A percentile compares a stretch with the other conserved stretches of the same genome.
Conservation (phyloP, 2,329 filamentous ascomycete species). For the Basipetospora chlamydospora region DNA sequence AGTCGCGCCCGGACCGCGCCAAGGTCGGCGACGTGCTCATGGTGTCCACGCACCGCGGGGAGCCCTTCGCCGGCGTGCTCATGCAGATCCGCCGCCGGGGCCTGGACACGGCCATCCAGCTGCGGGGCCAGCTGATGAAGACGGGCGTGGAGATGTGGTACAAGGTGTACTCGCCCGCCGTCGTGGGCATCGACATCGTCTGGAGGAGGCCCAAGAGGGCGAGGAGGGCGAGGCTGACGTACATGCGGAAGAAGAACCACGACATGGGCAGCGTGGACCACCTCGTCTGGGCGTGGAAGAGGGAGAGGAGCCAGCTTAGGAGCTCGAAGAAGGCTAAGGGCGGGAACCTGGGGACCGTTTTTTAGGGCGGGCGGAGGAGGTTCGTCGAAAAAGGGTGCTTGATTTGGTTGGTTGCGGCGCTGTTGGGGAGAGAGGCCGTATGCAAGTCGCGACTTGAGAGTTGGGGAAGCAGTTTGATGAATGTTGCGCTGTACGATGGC, state of each 20-base stretch:
- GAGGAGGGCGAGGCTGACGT: conserved; percentile 75
- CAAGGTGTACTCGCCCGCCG: conserved; percentile 84
- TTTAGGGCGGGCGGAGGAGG: conserved; percentile 6
- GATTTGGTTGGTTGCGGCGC: too few relatives aligned
- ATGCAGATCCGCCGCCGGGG: conserved; percentile 79
- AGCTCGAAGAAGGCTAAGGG: conserved; percentile 7
- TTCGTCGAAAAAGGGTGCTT: too few relatives aligned
- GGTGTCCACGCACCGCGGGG: conserved; percentile 63
- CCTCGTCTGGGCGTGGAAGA: conserved; percentile 45
- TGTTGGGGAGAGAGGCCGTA: too few relatives aligned
- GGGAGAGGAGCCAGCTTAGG: conserved; percentile 24
- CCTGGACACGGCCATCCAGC: conserved; percentile 73
- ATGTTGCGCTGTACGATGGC: too few relatives aligned
- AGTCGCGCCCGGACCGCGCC: conserved; percentile 61
- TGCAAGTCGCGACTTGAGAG: too few relatives aligned
- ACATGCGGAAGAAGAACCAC: conserved; percentile 77
- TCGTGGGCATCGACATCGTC: conserved; percentile 85
- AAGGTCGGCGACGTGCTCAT: conserved; percentile 83
- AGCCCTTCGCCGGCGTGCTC: conserved; percentile 81
- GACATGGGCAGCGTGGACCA: conserved; percentile 78
- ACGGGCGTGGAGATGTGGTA: conserved; percentile 95
- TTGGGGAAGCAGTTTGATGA: too few relatives aligned
- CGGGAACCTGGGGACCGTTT: conserved; percentile 9
- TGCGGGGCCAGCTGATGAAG: conserved; percentile 74
- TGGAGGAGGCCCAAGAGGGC: conserved; percentile 74